Percentiles rank a stretch among this genome's conserved stretches.
phyloP scores from a whole-genome alignment of 2,329 filamentous ascomycete species.

The Pleoardoris graminearum region DNA sequence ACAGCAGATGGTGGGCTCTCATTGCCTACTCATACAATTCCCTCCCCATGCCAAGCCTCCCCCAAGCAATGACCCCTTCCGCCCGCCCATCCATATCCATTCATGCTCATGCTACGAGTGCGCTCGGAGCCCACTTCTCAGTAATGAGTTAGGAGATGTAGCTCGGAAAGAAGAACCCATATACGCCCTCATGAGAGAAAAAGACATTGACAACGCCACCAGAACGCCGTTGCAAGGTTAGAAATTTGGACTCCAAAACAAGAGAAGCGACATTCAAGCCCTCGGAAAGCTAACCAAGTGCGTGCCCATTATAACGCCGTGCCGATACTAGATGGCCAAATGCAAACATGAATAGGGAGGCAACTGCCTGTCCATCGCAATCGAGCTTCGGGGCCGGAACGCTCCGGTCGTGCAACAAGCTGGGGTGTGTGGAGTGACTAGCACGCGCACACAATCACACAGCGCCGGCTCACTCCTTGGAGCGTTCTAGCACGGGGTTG shows the following conservation, averaged over 20 bases:
- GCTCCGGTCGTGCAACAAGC: background rate
- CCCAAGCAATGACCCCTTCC: background rate
- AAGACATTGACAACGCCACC: conserved; percentile 23
- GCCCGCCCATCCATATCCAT: conserved; percentile 21
- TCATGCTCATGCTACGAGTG: conserved; percentile 35
- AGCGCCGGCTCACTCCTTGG: conserved; percentile 30
- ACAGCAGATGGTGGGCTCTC: conserved; percentile 18
- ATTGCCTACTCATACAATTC: conserved; percentile 18
- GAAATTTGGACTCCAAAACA: conserved; percentile 23
- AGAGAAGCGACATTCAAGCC: conserved; percentile 21
- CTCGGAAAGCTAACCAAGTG: conserved; percentile 29
- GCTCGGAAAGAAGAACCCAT: conserved; percentile 19
- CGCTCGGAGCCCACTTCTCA: conserved; percentile 35
- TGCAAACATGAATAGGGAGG: conserved; percentile 40
- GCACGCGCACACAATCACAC: conserved; percentile 17
- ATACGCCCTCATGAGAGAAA: conserved; percentile 28
- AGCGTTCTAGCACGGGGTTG: conserved; percentile 35
- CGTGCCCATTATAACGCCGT: conserved; percentile 43
- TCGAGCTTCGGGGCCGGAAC: background rate
- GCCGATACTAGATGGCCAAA: conserved; percentile 32
- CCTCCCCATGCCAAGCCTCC: background rate
- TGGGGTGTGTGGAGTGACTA: conserved; percentile 23
- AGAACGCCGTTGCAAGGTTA: conserved; percentile 31
- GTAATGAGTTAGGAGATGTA: conserved; percentile 31
- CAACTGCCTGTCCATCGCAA: conserved; percentile 13